Evolutionary conservation across 164 flowering plant species (phyloP).

Genomic region (Vitis rotundifolia): DNA sequence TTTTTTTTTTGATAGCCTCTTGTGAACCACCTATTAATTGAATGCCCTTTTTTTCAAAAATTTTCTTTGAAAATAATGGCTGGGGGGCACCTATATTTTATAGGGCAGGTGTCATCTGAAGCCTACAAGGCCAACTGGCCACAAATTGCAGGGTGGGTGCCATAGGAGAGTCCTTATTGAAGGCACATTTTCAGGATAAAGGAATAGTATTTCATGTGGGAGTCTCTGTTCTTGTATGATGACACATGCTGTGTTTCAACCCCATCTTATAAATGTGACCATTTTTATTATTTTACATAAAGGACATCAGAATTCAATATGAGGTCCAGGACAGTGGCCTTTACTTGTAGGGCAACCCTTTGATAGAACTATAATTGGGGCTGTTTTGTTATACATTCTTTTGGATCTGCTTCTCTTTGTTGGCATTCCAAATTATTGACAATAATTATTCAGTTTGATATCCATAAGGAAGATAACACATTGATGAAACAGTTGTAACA

Average conservation of each 20-base stretch:
- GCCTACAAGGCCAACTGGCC: background rate
- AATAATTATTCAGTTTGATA: too few relatives aligned
- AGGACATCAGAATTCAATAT: too few relatives aligned
- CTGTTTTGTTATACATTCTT: constrained; percentile 3
- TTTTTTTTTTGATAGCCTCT: background rate
- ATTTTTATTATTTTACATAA: background rate
- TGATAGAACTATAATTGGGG: constrained; percentile 1
- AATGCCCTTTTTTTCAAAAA: too few relatives aligned
- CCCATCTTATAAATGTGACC: background rate
- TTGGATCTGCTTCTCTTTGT: constrained; percentile 6
- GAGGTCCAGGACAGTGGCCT: background rate
- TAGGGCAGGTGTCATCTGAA: background rate
- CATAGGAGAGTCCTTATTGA: background rate
- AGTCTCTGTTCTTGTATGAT: background rate
- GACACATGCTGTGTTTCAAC: constrained; percentile 23
- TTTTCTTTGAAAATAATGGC: too few relatives aligned
- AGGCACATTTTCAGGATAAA: background rate
- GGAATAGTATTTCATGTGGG: constrained; percentile 10
- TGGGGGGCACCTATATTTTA: background rate
- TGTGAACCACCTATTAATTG: constrained; percentile 1
- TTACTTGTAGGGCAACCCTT: background rate
- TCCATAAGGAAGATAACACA: background rate
- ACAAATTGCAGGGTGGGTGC: too few relatives aligned
- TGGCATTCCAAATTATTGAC: constrained; percentile 13
- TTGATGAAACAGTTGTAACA: constrained; percentile 3